These are phyloP conservation scores for Aegilops speltoides DNA, from an alignment of 176 grass and related monocot genomes.

Conservation along the genomic window DNA sequence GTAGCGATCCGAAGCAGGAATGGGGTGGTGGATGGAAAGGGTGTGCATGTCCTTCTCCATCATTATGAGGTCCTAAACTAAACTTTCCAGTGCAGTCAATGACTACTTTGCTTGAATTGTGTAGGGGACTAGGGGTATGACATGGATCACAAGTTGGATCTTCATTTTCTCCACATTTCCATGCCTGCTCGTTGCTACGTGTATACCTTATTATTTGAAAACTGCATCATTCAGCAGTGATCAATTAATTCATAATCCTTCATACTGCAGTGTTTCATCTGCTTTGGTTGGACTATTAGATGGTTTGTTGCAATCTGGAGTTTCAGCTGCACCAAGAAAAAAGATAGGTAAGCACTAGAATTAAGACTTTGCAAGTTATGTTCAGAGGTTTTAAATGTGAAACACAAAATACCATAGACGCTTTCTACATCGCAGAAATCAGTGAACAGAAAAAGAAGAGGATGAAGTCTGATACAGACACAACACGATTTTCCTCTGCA, in stretches of 20 bases:
- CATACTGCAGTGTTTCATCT: conserved; percentile 56
- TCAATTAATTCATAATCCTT: neutral
- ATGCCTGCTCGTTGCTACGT: neutral
- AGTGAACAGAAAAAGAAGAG: conserved; percentile 89
- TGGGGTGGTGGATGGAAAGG: neutral
- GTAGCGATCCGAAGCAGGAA: neutral
- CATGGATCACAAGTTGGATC: conserved; percentile 13
- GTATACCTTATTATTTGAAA: conserved; percentile 26
- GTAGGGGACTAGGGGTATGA: neutral
- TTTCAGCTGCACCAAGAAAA: conserved; percentile 70
- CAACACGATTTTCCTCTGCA: conserved; percentile 54
- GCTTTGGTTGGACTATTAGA: conserved; percentile 60
- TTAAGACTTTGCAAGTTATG: neutral
- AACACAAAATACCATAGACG: conserved; percentile 24
- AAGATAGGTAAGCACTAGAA: conserved; percentile 69
- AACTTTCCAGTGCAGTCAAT: neutral
- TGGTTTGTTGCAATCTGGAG: conserved; percentile 75
- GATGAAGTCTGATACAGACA: conserved; percentile 77
- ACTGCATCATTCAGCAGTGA: neutral
- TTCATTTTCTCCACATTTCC: conserved; percentile 7
- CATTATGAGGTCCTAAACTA: neutral
- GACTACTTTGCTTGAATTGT: conserved; percentile 17
- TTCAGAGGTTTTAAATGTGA: conserved; percentile 12
- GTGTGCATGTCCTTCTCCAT: neutral
- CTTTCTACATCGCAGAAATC: conserved; percentile 65